Evolutionary conservation across 2,329 filamentous ascomycete species (phyloP).

Genomic region (Lachnellula occidentalis): DNA sequence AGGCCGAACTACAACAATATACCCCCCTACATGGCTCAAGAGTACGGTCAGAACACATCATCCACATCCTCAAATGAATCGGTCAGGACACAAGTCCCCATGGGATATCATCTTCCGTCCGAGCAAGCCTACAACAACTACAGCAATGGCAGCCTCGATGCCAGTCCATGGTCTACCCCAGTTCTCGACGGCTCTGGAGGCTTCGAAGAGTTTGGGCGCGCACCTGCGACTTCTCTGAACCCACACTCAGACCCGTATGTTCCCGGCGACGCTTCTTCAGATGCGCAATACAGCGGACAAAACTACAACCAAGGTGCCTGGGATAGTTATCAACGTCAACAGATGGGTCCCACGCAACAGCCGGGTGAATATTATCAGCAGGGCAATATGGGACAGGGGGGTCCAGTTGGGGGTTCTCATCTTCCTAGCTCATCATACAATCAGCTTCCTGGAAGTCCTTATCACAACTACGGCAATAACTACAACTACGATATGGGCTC

Average conservation of each 20-base stretch:
- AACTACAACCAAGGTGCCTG: not conserved
- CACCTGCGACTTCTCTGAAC: slow-evolving; percentile 1
- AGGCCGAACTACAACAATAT: not conserved
- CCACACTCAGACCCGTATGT: slow-evolving; percentile 3
- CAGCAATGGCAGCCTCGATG: not conserved
- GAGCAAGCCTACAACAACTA: not conserved
- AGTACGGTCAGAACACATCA: slow-evolving; percentile 2
- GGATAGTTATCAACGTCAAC: not conserved
- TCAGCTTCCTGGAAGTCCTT: not conserved
- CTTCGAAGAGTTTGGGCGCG: not conserved
- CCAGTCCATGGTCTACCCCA: slow-evolving; percentile 9
- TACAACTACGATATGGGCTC: not conserved
- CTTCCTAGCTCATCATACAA: not conserved
- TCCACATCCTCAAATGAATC: slow-evolving; percentile 21
- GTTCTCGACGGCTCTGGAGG: not conserved
- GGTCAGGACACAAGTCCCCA: slow-evolving; percentile 22
- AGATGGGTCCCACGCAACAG: not conserved
- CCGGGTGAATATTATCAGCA: not conserved
- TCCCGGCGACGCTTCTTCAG: not conserved
- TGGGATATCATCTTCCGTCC: slow-evolving; percentile 17
- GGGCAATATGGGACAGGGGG: not conserved
- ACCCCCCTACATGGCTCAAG: slow-evolving; percentile 1
- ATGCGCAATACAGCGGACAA: not conserved
- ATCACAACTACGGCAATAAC: not conserved
- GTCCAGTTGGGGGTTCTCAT: not conserved